A percentile compares a stretch with the other conserved stretches of the same genome.
These are phyloP conservation scores for Cyberlindnera euphorbiiphila DNA, from an alignment of 805 yeast genomes.

Conservation along the genomic window DNA sequence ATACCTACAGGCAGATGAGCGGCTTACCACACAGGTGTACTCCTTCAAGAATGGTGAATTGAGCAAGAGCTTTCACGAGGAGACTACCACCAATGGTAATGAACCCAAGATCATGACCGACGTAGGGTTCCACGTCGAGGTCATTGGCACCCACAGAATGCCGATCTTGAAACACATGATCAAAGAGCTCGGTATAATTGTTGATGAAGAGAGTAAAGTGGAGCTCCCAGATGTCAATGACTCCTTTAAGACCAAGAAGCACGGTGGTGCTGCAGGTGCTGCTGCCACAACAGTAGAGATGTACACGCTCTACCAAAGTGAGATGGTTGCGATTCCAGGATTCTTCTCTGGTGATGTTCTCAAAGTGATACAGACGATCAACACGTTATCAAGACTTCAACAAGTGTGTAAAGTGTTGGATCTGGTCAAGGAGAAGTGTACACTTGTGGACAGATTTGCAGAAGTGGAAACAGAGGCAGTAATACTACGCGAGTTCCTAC, in stretches of 20 bases:
- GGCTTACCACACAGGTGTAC: conserved; percentile 7
- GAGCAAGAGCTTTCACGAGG: background rate
- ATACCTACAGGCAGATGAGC: conserved; percentile 19
- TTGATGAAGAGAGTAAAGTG: conserved; percentile 2
- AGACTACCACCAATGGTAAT: background rate
- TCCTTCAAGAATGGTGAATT: conserved; percentile 1
- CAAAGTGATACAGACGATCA: conserved; percentile 1
- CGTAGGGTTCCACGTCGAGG: conserved; percentile 15
- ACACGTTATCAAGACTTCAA: conserved; percentile 3
- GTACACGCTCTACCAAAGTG: conserved; percentile 11
- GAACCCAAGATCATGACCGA: conserved; percentile 8
- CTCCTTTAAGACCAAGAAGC: conserved; percentile 6
- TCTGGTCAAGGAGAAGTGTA: conserved; percentile 2
- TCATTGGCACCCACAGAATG: background rate
- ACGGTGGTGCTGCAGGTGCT: no score
- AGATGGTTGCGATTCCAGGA: conserved; percentile 1
- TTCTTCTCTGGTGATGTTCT: conserved; percentile 11
- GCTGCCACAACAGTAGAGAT: conserved; percentile 12
- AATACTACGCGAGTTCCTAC: conserved; percentile 10
- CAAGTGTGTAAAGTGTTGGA: conserved; percentile 1
- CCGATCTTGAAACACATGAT: conserved; percentile 5
- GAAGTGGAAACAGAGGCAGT: conserved; percentile 16
- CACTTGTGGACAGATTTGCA: conserved; percentile 12
- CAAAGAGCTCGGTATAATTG: background rate
- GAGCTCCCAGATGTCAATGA: conserved; percentile 10